These are phyloP conservation scores for Cladophialophora yegresii DNA, from an alignment of 2,329 filamentous ascomycete genomes.

Conservation along the genomic window DNA sequence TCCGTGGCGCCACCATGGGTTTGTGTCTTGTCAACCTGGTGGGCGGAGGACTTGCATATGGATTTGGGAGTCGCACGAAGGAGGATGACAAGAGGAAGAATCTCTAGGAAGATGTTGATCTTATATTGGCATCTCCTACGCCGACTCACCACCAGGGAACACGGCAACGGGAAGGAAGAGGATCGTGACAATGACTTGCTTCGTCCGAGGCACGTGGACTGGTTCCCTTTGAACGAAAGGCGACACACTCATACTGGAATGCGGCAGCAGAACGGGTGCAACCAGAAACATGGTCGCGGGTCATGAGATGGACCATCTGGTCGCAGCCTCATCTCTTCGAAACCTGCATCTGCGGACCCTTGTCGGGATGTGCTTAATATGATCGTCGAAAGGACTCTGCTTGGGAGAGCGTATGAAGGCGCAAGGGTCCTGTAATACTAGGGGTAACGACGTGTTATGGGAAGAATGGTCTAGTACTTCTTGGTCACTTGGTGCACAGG, in stretches of 20 bases:
- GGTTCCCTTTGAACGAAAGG: not conserved
- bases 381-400: not conserved
- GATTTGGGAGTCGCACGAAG: slow-evolving; percentile 46
- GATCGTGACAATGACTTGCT: not conserved
- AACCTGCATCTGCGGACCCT: not conserved
- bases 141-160: not conserved
- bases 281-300: not conserved
- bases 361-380: not conserved
- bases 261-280: too few species aligned
- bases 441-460: not conserved
- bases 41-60: slow-evolving; percentile 51
- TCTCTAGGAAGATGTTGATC: not conserved
- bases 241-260: not conserved
- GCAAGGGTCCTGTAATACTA: not conserved
- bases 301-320: not conserved
- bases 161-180: not conserved
- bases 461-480: not conserved
- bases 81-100: slow-evolving; percentile 38
- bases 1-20: slow-evolving; percentile 51
- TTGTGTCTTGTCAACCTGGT: slow-evolving; percentile 51
- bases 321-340: not conserved
- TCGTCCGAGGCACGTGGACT: not conserved
- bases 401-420: not conserved
- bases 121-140: not conserved
- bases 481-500: not conserved